These are phyloP conservation scores for Tremellales sp. DNA, from an alignment of 1,284 basidiomycete species.

Conservation along the genomic window DNA sequence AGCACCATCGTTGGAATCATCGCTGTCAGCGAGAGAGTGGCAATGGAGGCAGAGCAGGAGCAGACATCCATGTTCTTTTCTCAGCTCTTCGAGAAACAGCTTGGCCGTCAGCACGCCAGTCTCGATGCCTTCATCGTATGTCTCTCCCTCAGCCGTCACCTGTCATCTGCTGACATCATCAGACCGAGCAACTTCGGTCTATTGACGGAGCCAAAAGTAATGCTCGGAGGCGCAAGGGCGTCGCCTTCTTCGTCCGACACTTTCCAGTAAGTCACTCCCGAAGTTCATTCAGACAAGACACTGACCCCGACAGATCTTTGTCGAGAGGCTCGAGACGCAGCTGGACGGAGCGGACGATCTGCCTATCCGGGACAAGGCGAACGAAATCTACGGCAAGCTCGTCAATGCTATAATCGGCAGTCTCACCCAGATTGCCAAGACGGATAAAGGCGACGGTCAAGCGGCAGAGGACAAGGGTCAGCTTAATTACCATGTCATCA, in stretches of 20 bases:
- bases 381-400: constrained; percentile 81
- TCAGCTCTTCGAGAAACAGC: constrained; percentile 73
- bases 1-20: constrained; percentile 85
- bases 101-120: constrained; percentile 64
- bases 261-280: constrained; percentile 65
- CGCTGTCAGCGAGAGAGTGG: constrained; percentile 71
- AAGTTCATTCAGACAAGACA: background rate
- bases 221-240: constrained; percentile 76
- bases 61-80: constrained; percentile 70
- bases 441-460: constrained; percentile 63
- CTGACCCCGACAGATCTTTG: constrained; percentile 55
- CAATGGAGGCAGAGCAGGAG: constrained; percentile 68
- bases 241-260: constrained; percentile 86
- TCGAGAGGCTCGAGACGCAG: constrained; percentile 78
- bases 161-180: background rate
- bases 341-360: constrained; percentile 71
- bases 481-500: constrained; percentile 90
- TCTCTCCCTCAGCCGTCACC: constrained; percentile 9
- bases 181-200: constrained; percentile 83
- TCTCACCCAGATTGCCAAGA: constrained; percentile 89
- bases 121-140: constrained; percentile 77
- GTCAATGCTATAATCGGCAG: constrained; percentile 86
- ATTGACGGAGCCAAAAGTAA: constrained; percentile 76
- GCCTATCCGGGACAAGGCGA: constrained; percentile 72
- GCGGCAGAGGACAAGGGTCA: constrained; percentile 88